Conservation (phyloP, 257 asterid genomes). For the Solanum commersonii region DNA sequence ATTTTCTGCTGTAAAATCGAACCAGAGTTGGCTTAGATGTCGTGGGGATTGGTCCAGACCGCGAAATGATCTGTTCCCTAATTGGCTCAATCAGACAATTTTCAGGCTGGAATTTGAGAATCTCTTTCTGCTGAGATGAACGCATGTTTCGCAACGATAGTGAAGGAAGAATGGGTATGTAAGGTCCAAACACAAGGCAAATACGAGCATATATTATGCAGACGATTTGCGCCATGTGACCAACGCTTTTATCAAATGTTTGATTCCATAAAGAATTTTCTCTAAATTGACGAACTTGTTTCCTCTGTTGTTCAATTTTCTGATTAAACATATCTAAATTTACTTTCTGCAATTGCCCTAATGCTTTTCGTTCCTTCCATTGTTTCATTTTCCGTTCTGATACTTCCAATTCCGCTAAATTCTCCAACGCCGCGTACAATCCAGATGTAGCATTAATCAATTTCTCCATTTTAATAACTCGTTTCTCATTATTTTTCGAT, state of each 20-base stretch:
- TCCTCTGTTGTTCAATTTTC: constrained; percentile 50
- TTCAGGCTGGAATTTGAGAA: not conserved
- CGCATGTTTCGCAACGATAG: not conserved
- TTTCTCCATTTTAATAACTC: constrained; percentile 48
- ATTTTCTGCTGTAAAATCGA: constrained; percentile 47
- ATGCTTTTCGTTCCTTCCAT: constrained; percentile 17
- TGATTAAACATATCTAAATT: constrained; percentile 22
- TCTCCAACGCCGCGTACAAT: constrained; percentile 41
- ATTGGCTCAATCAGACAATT: constrained; percentile 1
- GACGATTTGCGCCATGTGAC: constrained; percentile 46
- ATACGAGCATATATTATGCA: constrained; percentile 38
- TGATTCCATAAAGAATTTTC: constrained; percentile 58
- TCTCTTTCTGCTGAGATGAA: constrained; percentile 6
- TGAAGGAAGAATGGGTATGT: constrained; percentile 11
- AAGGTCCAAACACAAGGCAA: constrained; percentile 38
- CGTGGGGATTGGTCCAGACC: constrained; percentile 37
- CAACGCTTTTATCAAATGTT: constrained; percentile 51
- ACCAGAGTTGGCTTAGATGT: constrained; percentile 35
- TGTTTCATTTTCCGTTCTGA: constrained; percentile 35
- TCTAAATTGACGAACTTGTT: constrained; percentile 32
- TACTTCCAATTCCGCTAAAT: constrained; percentile 43
- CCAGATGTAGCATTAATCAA: constrained; percentile 32
- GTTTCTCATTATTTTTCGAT: constrained; percentile 30
- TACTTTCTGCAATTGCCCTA: constrained; percentile 14
- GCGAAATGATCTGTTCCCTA: constrained; percentile 23